A percentile compares a stretch with the other conserved stretches of the same genome.
phyloP scores from a whole-genome alignment of 805 yeast genomes.

The Kuraishia capsulata region DNA sequence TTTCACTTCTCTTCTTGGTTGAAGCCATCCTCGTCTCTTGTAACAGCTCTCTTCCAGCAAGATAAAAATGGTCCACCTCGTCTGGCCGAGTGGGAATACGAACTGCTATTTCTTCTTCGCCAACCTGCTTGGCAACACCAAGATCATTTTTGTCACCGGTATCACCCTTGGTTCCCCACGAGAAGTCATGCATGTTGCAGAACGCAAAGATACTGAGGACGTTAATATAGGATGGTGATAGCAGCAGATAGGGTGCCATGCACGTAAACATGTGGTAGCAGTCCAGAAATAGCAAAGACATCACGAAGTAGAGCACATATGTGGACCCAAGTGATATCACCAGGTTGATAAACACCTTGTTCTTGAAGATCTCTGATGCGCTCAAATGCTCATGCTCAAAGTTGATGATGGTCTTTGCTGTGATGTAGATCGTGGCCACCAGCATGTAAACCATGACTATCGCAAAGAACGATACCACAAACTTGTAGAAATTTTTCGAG shows the following conservation, averaged over 20 bases:
- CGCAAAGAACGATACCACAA: slow-evolving; percentile 75
- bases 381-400: slow-evolving; percentile 27
- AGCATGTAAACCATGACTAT: slow-evolving; percentile 81
- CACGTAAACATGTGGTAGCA: slow-evolving; percentile 92
- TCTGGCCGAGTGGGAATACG: slow-evolving; percentile 67
- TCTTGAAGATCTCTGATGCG: slow-evolving; percentile 41
- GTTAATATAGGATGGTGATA: slow-evolving; percentile 85
- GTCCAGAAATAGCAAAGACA: slow-evolving; percentile 74
- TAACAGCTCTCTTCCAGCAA: slow-evolving; percentile 51
- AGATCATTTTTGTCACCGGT: slow-evolving; percentile 56
- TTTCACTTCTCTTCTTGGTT: slow-evolving; percentile 28
- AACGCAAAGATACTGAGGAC: slow-evolving; percentile 90
- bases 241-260: slow-evolving; percentile 70
- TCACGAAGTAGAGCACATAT: slow-evolving; percentile 67
- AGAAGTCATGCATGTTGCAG: slow-evolving; percentile 90
- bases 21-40: slow-evolving; percentile 26
- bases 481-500: slow-evolving; percentile 65
- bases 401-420: slow-evolving; percentile 45
- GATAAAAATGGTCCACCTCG: slow-evolving; percentile 71
- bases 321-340: slow-evolving; percentile 79
- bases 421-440: slow-evolving; percentile 77
- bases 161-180: slow-evolving; percentile 96
- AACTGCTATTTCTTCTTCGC: slow-evolving; percentile 30
- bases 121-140: slow-evolving; percentile 72
- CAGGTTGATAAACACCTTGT: slow-evolving; percentile 74